phyloP scores from a whole-genome alignment of 1,284 basidiomycete genomes.

The Chalciporus sp. region DNA sequence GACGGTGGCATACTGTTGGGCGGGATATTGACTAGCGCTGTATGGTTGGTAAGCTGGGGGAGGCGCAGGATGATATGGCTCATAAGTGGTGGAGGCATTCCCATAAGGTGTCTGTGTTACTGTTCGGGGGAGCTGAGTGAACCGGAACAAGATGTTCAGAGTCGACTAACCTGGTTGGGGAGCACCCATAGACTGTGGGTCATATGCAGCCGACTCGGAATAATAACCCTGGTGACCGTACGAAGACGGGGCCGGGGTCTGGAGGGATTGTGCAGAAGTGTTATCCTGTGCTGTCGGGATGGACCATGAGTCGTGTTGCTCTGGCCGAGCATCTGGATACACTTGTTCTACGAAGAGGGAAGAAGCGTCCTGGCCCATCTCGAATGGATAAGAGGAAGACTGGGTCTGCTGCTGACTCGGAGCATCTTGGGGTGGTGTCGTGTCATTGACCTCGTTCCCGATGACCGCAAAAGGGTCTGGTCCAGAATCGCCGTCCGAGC shows the following conservation, averaged over 20 bases:
- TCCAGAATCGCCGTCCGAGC: conserved; percentile 53
- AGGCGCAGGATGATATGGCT: conserved; percentile 22
- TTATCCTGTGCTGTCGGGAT: conserved; percentile 26
- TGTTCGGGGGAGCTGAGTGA: conserved; percentile 13
- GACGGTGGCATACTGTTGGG: conserved; percentile 10
- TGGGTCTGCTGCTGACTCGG: conserved; percentile 24
- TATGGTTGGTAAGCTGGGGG: conserved; percentile 16
- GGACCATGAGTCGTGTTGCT: conserved; percentile 32
- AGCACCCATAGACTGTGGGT: conserved; percentile 19
- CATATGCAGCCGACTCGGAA: conserved; percentile 28
- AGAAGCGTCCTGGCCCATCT: conserved; percentile 40
- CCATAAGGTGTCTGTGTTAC: conserved; percentile 16
- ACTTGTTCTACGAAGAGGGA: conserved; percentile 34
- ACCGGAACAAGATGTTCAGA: not conserved
- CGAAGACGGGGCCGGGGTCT: conserved; percentile 15
- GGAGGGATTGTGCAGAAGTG: conserved; percentile 18
- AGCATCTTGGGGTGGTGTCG: conserved; percentile 24
- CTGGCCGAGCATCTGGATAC: conserved; percentile 31
- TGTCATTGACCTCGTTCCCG: conserved; percentile 41
- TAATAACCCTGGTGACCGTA: conserved; percentile 32
- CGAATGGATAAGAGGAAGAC: conserved; percentile 22
- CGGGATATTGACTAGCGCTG: conserved; percentile 15
- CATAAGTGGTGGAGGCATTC: conserved; percentile 12
- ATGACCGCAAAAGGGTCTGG: conserved; percentile 69
- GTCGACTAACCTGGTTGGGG: conserved; percentile 29